Evolutionary conservation across 805 yeast genomes (phyloP).

Genomic region (Ogataea minuta): DNA sequence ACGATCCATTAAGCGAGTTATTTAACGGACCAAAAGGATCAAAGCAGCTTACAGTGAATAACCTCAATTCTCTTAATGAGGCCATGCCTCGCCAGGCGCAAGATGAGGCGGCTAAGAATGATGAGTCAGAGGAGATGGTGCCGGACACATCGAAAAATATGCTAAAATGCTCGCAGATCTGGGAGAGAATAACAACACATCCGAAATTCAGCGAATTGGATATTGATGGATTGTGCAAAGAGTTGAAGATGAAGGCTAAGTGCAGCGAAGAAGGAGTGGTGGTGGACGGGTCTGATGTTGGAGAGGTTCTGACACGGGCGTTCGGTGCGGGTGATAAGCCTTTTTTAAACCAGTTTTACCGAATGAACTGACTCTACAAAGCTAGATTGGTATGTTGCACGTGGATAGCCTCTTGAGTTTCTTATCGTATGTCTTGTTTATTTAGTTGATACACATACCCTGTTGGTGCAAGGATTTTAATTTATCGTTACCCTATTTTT

Average conservation of each 20-base stretch:
- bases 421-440: not conserved
- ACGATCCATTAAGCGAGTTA: constrained; percentile 48
- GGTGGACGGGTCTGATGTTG: constrained; percentile 76
- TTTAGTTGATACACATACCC: not conserved
- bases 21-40: constrained; percentile 3
- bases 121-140: constrained; percentile 43
- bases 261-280: constrained; percentile 94
- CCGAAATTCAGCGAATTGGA: constrained; percentile 92
- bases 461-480: constrained; percentile 10
- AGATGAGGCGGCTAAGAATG: constrained; percentile 14
- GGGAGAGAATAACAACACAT: constrained; percentile 95
- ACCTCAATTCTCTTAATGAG: constrained; percentile 20
- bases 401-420: no score
- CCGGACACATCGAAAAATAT: constrained; percentile 63
- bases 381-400: not conserved
- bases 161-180: constrained; percentile 83
- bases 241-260: constrained; percentile 87
- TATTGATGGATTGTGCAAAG: constrained; percentile 89
- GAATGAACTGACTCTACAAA: not conserved
- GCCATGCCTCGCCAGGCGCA: constrained; percentile 18
- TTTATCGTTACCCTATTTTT: constrained; percentile 13
- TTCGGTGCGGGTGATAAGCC: not conserved
- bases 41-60: constrained; percentile 21
- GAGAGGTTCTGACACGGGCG: constrained; percentile 42
- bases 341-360: not conserved